Base-by-base conservation (phyloP, 148 eudicot genomes). In the Chenopodium suecicum region DNA sequence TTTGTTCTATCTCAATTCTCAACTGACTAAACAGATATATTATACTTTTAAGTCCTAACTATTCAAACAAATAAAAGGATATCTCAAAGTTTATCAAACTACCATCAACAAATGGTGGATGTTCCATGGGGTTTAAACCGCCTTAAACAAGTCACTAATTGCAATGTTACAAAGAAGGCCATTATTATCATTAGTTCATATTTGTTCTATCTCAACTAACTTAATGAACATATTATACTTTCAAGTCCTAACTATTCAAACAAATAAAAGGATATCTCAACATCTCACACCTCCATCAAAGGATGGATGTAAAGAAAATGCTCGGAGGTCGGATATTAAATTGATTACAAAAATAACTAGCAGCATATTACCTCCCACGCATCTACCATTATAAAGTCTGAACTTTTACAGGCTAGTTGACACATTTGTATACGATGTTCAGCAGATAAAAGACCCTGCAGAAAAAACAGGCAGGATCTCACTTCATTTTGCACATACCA, bases 311-410 rank as follows among this genome's bases (percentile, higher is more conserved):
- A 74, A 47, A 37, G 4, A 56, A 56, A 14, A 70, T 75, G 80
- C 78, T 32, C 32, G 34, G 22, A 0, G n/a, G 12, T 22, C 75
- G 34, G 72, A 84, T 3, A 31, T 23, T 16, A 27, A n/a, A 32
- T 32, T 29, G 32, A 37, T 20, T 29, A 29, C 70, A 14, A 75
- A 16, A 75, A 78, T 56, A 71, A 74, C 75, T 79, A 68, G 78
- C 72, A 83, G 47, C 16, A 52, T 63, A 46, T 75, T 81, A 96
- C 99, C 99, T 96, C 99, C 98, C 99, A 96, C 47, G 92, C 87
- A 89, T 96, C 97, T 37, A 92, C 97, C 99, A 92, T 96, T 75
- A 92, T 79, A 75, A 92, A 92, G 19, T 92, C 90, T 9, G 99
- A 96, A 83, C 90, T 92, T 88, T 70, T 86, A 83, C 97, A 96